Conservation (phyloP, 257 asterid genomes). For the Avicennia marina region DNA sequence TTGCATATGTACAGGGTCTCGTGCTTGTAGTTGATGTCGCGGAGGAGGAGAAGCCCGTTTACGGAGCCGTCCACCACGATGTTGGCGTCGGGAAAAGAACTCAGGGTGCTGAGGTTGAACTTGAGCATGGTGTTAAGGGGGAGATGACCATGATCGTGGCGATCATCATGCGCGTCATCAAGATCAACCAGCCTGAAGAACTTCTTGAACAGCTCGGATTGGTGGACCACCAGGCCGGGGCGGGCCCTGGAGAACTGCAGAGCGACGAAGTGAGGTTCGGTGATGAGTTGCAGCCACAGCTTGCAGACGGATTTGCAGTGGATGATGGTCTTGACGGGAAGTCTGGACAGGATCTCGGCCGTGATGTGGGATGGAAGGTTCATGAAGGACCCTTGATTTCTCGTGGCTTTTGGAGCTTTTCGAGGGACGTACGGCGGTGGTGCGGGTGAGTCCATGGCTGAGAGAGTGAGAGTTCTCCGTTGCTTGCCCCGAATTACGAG, state of each 20-base stretch:
- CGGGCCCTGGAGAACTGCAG: constrained; percentile 21
- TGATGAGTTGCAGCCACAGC: constrained; percentile 21
- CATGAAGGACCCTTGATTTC: background rate
- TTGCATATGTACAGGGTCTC: constrained; percentile 28
- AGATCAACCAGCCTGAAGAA: constrained; percentile 7
- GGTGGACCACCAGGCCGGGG: constrained; percentile 20
- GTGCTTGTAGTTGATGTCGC: background rate
- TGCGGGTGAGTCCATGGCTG: background rate
- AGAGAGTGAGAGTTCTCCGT: no score
- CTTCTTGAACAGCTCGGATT: background rate
- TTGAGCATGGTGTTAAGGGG: constrained; percentile 9
- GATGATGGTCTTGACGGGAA: constrained; percentile 20
- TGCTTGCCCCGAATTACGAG: background rate
- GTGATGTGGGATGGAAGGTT: constrained; percentile 25
- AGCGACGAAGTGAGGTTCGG: constrained; percentile 14
- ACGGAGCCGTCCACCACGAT: constrained; percentile 19
- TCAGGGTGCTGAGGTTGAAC: background rate
- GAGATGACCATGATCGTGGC: constrained; percentile 18
- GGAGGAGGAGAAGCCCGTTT: constrained; percentile 22
- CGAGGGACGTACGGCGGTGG: no score
- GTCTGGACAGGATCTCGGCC: constrained; percentile 27
- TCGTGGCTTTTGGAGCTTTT: background rate
- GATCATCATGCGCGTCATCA: constrained; percentile 8
- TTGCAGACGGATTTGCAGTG: constrained; percentile 31
- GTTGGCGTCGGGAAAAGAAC: no score